These are phyloP conservation scores for Solanum arcanum DNA, from an alignment of 257 asterid genomes.

Conservation along the genomic window DNA sequence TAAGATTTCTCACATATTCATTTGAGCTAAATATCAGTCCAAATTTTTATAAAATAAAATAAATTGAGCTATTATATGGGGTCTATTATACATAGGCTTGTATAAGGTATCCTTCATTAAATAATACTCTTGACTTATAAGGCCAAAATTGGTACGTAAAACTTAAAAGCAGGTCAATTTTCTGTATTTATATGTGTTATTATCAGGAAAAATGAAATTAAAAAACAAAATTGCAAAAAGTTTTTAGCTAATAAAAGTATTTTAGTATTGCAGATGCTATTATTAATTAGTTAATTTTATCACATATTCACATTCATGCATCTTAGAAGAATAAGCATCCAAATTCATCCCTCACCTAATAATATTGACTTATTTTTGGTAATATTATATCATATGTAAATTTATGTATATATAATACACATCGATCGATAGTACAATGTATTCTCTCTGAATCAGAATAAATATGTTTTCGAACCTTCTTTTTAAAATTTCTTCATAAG, in stretches of 20 bases:
- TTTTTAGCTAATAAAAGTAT: background rate
- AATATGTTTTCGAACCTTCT: no score
- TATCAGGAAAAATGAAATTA: background rate
- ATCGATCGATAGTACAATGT: no score
- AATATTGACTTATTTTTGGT: no score
- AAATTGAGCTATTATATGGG: background rate
- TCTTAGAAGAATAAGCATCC: background rate
- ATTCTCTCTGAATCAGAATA: no score
- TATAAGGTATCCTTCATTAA: background rate
- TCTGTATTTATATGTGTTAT: background rate
- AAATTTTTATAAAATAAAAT: no score
- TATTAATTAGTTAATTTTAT: background rate
- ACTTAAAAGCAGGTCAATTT: background rate
- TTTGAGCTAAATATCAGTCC: no score
- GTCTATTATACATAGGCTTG: background rate
- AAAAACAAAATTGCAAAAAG: background rate
- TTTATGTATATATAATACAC: no score
- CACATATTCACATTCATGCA: background rate
- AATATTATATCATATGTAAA: no score
- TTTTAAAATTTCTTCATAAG: background rate
- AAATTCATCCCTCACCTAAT: no score
- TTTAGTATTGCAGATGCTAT: background rate
- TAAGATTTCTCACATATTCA: no score
- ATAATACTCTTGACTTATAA: background rate
- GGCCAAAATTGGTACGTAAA: background rate